phyloP scores from a whole-genome alignment of 2,329 filamentous ascomycete species.

The Alternaria arbusti region DNA sequence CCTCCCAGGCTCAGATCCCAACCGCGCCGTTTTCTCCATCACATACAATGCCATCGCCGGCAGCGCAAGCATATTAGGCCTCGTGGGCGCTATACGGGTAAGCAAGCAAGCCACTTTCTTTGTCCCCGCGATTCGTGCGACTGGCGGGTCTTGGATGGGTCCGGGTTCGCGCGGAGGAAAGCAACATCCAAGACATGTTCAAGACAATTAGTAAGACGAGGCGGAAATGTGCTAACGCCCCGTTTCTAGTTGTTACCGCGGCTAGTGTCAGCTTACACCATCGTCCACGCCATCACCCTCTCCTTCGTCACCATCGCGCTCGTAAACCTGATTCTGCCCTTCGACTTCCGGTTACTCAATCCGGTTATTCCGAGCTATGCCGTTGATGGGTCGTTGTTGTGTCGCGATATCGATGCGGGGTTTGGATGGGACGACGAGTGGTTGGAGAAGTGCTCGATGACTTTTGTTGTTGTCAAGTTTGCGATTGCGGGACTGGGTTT shows the following conservation, averaged over 20 bases:
- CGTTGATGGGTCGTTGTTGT: constrained; percentile 31
- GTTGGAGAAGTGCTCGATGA: constrained; percentile 35
- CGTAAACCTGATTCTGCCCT: constrained; percentile 31
- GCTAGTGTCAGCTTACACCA: constrained; percentile 35
- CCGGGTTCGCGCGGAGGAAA: not conserved
- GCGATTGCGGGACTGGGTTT: constrained; percentile 30
- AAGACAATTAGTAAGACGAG: not conserved
- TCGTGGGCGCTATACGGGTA: constrained; percentile 55
- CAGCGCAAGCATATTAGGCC: constrained; percentile 49
- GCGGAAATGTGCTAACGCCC: constrained; percentile 17
- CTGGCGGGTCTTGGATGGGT: not conserved
- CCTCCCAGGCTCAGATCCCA: constrained; percentile 31
- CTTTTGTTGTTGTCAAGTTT: constrained; percentile 31
- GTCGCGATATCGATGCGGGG: constrained; percentile 34
- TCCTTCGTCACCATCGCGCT: constrained; percentile 36
- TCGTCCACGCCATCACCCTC: constrained; percentile 34
- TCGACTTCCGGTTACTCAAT: constrained; percentile 22
- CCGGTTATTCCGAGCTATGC: constrained; percentile 30
- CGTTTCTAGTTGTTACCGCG: constrained; percentile 26
- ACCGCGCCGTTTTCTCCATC: constrained; percentile 41
- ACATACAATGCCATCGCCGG: constrained; percentile 51
- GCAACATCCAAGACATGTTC: not conserved
- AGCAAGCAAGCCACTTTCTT: constrained; percentile 11
- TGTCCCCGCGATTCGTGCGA: not conserved
- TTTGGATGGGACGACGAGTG: constrained; percentile 39